These are phyloP conservation scores for Camellia granthamiana DNA, from an alignment of 148 eudicot genomes.

Conservation along the genomic window DNA sequence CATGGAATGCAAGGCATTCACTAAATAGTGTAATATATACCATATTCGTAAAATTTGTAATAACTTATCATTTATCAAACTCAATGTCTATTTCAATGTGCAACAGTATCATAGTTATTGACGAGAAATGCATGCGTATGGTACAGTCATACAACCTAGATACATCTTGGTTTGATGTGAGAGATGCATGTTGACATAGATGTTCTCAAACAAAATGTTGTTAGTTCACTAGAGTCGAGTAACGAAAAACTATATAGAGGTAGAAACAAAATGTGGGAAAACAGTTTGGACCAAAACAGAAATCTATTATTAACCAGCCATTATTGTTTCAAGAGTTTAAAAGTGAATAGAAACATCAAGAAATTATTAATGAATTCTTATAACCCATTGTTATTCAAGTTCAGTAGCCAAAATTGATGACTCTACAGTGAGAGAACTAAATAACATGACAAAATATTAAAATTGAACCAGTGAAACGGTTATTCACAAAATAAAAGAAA, in stretches of 20 bases:
- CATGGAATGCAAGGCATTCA: background rate
- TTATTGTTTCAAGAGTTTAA: background rate
- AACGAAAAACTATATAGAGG: background rate
- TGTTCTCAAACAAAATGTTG: background rate
- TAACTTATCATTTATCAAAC: background rate
- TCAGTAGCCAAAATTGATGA: background rate
- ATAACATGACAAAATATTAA: background rate
- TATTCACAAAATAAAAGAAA: background rate
- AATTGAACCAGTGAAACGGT: background rate
- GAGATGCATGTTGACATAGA: background rate
- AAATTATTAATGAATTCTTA: background rate
- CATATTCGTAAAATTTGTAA: background rate
- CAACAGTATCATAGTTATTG: background rate
- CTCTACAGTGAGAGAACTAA: background rate
- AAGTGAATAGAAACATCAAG: background rate
- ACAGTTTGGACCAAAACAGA: background rate
- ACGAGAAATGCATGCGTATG: constrained; percentile 3
- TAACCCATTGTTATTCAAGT: background rate
- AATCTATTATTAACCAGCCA: too few species aligned
- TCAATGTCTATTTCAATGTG: background rate
- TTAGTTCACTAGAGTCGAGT: background rate
- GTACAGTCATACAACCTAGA: background rate
- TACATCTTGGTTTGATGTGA: background rate
- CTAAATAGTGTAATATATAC: background rate
- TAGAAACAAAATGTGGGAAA: constrained; percentile 1